phyloP scores from a whole-genome alignment of 441 rosid species.

The Francoa sonchifolia region DNA sequence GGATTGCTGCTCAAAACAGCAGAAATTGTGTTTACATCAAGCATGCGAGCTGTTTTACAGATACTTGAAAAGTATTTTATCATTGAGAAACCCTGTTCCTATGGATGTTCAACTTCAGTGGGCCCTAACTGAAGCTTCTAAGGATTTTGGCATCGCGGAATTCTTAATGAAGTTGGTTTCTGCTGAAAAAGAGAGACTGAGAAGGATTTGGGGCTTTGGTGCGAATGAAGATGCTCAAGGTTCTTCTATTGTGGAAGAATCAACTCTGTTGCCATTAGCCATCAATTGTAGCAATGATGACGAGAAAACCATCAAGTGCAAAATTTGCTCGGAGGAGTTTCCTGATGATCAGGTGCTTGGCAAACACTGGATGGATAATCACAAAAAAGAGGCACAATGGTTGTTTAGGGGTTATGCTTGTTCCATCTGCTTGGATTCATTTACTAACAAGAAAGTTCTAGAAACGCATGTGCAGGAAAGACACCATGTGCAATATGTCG shows the following conservation, averaged over 20 bases:
- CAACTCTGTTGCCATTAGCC: constrained; percentile 29
- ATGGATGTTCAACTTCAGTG: constrained; percentile 90
- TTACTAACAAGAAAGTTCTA: constrained; percentile 57
- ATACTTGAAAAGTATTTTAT: constrained; percentile 80
- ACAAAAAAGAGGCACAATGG: constrained; percentile 74
- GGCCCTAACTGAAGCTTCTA: constrained; percentile 91
- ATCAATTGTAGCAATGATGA: constrained; percentile 24
- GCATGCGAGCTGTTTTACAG: constrained; percentile 95
- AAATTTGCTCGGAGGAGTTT: constrained; percentile 48
- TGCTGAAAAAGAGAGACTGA: constrained; percentile 68
- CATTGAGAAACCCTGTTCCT: constrained; percentile 85
- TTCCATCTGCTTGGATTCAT: constrained; percentile 94
- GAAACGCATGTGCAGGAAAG: constrained; percentile 90
- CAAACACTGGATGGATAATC: constrained; percentile 58
- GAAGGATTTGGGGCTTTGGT: constrained; percentile 61
- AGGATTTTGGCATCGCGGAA: constrained; percentile 49
- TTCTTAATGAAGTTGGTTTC: constrained; percentile 60
- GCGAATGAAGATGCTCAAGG: constrained; percentile 27
- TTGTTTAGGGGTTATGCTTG: constrained; percentile 81
- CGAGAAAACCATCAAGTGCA: constrained; percentile 42
- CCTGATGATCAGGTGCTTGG: constrained; percentile 43
- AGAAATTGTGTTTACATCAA: constrained; percentile 65
- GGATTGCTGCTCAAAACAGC: constrained; percentile 46
- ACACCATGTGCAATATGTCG: constrained; percentile 79
- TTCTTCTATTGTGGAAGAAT: constrained; percentile 28